phyloP scores from a whole-genome alignment of 371 early-diverging fungal genomes.

The Blastocladiella emersonii region DNA sequence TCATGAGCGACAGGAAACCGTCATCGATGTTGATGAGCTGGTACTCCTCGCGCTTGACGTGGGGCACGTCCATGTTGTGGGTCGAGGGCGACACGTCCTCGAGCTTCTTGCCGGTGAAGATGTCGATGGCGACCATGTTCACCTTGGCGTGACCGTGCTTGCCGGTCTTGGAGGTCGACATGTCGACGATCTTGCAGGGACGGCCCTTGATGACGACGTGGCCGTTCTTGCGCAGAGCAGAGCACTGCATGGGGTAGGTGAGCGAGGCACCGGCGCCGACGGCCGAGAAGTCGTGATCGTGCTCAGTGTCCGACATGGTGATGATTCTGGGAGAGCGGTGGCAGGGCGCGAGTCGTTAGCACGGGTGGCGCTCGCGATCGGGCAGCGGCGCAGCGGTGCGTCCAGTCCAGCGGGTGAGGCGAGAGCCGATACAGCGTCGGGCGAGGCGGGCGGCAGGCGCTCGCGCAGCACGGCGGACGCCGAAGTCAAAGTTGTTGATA shows the following conservation, averaged over 20 bases:
- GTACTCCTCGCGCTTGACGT: constrained; percentile 78
- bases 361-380: no score
- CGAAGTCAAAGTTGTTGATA: no score
- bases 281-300: constrained; percentile 42
- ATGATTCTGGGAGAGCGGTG: background rate
- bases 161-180: constrained; percentile 90
- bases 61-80: constrained; percentile 98
- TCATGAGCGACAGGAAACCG: constrained; percentile 82
- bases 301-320: constrained; percentile 17
- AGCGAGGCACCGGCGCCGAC: constrained; percentile 68
- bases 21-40: constrained; percentile 77
- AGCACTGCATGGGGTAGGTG: constrained; percentile 97
- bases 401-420: no score
- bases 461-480: no score
- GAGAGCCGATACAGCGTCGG: no score
- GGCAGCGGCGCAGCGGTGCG: no score
- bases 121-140: constrained; percentile 85
- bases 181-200: constrained; percentile 98
- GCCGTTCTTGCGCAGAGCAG: constrained; percentile 96
- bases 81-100: constrained; percentile 98
- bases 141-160: constrained; percentile 99
- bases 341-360: no score
- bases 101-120: constrained; percentile 87
- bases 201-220: constrained; percentile 95
- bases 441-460: no score